Base-by-base conservation (phyloP, 2,329 filamentous ascomycete genomes). In the Immersiporthe knoxdaviesiana region DNA sequence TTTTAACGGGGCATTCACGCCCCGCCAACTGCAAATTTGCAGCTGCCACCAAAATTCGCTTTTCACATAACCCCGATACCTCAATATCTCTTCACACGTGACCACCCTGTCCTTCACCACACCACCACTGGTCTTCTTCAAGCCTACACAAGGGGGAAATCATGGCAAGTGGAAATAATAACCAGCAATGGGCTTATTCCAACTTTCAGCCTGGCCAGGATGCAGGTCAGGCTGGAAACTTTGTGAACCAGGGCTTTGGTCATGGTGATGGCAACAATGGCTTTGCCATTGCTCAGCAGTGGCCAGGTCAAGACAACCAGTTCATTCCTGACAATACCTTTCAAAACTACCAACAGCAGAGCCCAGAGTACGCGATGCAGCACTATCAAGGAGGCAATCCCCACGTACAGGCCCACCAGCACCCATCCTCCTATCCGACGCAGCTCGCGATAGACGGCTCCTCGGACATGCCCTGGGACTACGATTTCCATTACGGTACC, bases 181-280 rank as follows among this genome's bases (percentile, higher is more conserved):
- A 69, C 44, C 70, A 71, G 67, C 67, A 66, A 67, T 71, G 70
- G 70, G 70, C 59, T 10, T 71, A 67, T 56, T 52, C 70, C 56
- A 67, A 69, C 16, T 71, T 50, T 16, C 70, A 71, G 24, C 44
- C 54, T 58, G 70, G 67, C 32, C 65, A 68, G 37, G 70, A 71
- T 21, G 12, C 64, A 63, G 61, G 60, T 32, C 70, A 69, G 54
- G 65, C 56, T 54, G 58, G 64, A 5, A 52, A 64, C n/a, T 71
- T 71, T 27, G 67, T 63, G 39, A 60, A 69, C 32, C 63, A 68
- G 27, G n/a, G 44, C 39, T 71, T 67, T 54, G 64, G 64, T 44
- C 67, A 68, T 52, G 39, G 60, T 44, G 44, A 32, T 35, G 62
- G 66, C 52, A 61, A 65, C 65, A 56, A 67, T 59, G 37, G 64